These are phyloP conservation scores for Termitomyces sp. DNA, from an alignment of 768 basidiomycete genomes.

Conservation along the genomic window DNA sequence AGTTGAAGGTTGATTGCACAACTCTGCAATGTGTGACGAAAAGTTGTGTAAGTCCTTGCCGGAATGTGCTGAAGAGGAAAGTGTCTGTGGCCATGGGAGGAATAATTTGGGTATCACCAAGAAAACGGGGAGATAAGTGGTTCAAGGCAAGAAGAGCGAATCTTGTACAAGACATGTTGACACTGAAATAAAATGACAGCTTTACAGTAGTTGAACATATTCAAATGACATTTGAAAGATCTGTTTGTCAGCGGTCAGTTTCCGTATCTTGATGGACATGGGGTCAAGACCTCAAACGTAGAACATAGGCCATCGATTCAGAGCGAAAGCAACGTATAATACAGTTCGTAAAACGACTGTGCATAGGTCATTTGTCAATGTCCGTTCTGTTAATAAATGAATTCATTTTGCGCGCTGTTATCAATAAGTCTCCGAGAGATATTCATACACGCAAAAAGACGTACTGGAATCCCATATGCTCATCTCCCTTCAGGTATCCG, in stretches of 20 bases:
- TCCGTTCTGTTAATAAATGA: neutral
- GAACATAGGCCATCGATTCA: neutral
- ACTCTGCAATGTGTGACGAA: slow-evolving; percentile 13
- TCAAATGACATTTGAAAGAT: neutral
- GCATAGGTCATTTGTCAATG: neutral
- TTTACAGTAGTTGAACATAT: neutral
- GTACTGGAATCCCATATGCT: slow-evolving; percentile 5
- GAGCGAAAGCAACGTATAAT: neutral
- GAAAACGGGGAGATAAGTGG: neutral
- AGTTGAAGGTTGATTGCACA: slow-evolving; percentile 11
- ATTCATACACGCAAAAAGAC: neutral
- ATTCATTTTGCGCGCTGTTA: neutral
- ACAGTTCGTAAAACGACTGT: neutral
- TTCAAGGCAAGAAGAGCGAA: no score
- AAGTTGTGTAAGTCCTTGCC: neutral
- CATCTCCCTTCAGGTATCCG: slow-evolving; percentile 22
- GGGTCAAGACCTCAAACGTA: neutral
- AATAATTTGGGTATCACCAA: neutral
- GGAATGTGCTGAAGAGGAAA: neutral
- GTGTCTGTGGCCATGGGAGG: neutral
- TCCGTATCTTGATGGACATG: neutral
- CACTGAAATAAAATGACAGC: neutral
- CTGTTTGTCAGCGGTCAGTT: neutral
- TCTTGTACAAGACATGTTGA: neutral
- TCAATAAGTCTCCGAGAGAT: no score